Evolutionary conservation across 2,329 filamentous ascomycete species (phyloP).

Genomic region (Thielaviopsis populi): DNA sequence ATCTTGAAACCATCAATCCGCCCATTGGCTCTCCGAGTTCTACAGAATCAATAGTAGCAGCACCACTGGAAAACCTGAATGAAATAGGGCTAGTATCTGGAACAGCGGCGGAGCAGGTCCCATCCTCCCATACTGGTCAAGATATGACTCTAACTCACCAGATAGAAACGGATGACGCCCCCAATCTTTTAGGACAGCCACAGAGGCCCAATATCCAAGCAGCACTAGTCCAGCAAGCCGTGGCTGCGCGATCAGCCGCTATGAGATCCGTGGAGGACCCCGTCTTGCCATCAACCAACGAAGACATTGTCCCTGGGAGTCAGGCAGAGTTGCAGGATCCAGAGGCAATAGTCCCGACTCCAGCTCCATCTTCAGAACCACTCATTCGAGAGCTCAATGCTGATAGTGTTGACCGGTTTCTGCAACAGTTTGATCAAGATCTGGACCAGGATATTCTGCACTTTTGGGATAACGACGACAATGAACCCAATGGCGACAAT

Average conservation of each 20-base stretch:
- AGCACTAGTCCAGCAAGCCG: conserved; percentile 20
- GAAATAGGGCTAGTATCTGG: neutral
- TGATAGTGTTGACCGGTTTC: conserved; percentile 15
- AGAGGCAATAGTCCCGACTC: neutral
- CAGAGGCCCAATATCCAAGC: conserved; percentile 19
- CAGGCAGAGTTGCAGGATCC: neutral
- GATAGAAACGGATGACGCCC: neutral
- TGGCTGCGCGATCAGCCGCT: conserved; percentile 11
- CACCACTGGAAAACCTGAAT: neutral
- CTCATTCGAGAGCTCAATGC: conserved; percentile 15
- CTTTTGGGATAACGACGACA: conserved; percentile 37
- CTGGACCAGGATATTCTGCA: conserved; percentile 42
- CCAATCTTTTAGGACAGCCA: neutral
- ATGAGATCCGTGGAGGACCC: neutral
- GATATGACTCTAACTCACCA: neutral
- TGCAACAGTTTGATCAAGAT: conserved; percentile 26
- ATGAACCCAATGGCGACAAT: conserved; percentile 20
- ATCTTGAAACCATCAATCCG: conserved; percentile 14
- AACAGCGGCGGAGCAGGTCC: neutral
- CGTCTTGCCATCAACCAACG: neutral
- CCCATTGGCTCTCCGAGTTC: neutral
- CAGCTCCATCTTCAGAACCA: neutral
- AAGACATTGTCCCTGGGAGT: neutral
- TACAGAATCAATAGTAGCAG: neutral
- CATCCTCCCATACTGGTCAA: neutral